Conservation (phyloP, 495 filamentous ascomycete species). For the Tuber umbilicatum region DNA sequence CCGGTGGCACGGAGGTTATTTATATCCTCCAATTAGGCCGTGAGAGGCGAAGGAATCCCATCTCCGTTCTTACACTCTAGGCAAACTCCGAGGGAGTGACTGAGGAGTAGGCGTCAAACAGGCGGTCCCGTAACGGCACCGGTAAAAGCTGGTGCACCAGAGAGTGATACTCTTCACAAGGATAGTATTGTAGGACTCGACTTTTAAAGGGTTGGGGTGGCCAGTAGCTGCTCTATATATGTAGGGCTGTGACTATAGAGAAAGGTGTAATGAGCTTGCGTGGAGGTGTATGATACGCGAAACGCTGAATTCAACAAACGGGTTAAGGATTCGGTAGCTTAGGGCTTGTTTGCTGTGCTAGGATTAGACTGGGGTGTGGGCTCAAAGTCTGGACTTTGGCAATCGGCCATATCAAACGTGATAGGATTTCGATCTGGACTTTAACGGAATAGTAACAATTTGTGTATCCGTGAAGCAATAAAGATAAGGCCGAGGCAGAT, state of each 20-base stretch:
- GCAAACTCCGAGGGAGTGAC: not conserved
- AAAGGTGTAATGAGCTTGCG: not conserved
- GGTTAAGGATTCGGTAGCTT: not conserved
- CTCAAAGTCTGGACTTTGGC: too few species aligned
- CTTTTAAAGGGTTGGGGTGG: too few species aligned
- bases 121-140: accelerated
- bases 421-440: too few species aligned
- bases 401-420: too few species aligned
- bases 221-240: not conserved
- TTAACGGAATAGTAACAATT: too few species aligned
- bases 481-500: too few species aligned
- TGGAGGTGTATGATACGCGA: not conserved
- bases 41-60: not conserved
- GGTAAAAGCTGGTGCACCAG: not conserved
- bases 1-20: not conserved
- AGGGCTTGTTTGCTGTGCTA: too few species aligned
- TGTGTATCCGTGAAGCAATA: too few species aligned
- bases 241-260: not conserved
- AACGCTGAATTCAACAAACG: not conserved
- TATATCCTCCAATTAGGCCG: not conserved
- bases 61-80: not conserved
- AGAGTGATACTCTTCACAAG: not conserved
- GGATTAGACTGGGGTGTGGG: too few species aligned
- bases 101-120: not conserved
- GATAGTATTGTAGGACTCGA: not conserved